Evolutionary conservation across 495 filamentous ascomycete genomes (phyloP).

Genomic region (Margaritispora aquatica): DNA sequence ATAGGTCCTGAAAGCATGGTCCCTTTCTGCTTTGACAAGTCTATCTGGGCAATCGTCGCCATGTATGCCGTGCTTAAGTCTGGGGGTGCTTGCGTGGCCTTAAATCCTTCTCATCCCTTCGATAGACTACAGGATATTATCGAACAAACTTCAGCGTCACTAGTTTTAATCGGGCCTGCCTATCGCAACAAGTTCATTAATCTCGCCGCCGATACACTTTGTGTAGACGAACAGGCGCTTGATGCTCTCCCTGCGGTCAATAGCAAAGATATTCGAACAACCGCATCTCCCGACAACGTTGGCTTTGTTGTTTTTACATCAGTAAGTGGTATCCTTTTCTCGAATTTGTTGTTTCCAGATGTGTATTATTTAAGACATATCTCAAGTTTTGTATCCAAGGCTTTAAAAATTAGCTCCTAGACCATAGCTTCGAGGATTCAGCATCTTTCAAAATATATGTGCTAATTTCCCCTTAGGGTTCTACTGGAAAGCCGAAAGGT

Average conservation of each 20-base stretch:
- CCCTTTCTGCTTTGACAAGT: slow-evolving; percentile 38
- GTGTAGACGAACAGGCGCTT: not conserved
- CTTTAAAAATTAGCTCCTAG: too few species aligned
- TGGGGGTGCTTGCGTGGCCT: slow-evolving; percentile 44
- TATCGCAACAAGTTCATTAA: not conserved
- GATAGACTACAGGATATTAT: not conserved
- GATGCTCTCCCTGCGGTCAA: not conserved
- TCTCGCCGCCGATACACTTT: not conserved
- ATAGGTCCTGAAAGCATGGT: slow-evolving; percentile 5
- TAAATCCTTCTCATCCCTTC: slow-evolving; percentile 19
- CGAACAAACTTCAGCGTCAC: not conserved
- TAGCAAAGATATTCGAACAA: not conserved
- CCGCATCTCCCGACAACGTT: slow-evolving; percentile 1
- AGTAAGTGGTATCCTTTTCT: too few species aligned
- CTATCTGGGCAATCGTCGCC: slow-evolving; percentile 34
- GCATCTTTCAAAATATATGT: too few species aligned
- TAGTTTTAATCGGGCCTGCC: not conserved
- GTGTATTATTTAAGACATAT: too few species aligned
- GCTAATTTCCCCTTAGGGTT: too few species aligned
- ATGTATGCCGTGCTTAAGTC: slow-evolving; percentile 37
- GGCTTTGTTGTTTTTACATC: slow-evolving; percentile 41
- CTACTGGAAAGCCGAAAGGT: slow-evolving; percentile 44
- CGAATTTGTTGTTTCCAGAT: too few species aligned
- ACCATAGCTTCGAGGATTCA: too few species aligned
- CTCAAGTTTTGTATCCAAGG: too few species aligned